A percentile compares a stretch with the other conserved stretches of the same genome.
phyloP scores from a whole-genome alignment of 345 rosid species.

The Eucalyptus rudis region DNA sequence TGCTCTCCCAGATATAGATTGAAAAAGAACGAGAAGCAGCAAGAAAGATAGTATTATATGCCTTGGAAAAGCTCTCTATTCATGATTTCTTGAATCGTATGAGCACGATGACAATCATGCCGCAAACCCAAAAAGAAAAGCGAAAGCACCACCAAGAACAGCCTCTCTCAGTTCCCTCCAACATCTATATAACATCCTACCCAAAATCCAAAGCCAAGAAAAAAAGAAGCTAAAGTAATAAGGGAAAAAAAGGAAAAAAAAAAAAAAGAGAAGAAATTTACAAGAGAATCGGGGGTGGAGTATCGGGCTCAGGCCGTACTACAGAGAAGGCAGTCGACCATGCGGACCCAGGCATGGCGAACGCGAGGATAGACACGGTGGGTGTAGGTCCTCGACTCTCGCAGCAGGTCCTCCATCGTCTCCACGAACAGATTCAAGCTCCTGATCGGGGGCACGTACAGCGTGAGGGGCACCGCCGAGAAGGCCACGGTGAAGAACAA shows the following conservation, averaged over 20 bases:
- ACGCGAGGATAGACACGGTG: conserved; percentile 52
- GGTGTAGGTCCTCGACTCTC: conserved; percentile 47
- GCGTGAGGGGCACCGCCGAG: conserved; percentile 79
- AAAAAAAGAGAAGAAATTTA: not conserved
- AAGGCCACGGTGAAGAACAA: conserved; percentile 75
- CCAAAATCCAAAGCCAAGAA: not conserved
- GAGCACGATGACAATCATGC: not conserved
- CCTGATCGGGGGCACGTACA: conserved; percentile 77
- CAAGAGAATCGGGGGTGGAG: not conserved
- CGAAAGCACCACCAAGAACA: not conserved
- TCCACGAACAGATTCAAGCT: conserved; percentile 65
- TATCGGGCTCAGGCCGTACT: not conserved
- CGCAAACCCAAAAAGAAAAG: not conserved
- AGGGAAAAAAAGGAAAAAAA: not conserved
- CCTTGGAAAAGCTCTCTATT: not conserved
- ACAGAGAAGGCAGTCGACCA: conserved; percentile 57
- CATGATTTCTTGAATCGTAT: not conserved
- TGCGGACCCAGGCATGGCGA: conserved; percentile 55
- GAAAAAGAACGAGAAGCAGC: not conserved
- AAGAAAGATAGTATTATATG: not conserved
- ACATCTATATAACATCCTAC: not conserved
- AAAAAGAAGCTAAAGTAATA: not conserved
- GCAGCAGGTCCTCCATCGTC: conserved; percentile 50
- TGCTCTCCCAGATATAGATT: not conserved
- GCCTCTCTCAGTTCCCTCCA: not conserved